Base-by-base conservation (phyloP, 805 yeast species). In the Wickerhamiella galacta region DNA sequence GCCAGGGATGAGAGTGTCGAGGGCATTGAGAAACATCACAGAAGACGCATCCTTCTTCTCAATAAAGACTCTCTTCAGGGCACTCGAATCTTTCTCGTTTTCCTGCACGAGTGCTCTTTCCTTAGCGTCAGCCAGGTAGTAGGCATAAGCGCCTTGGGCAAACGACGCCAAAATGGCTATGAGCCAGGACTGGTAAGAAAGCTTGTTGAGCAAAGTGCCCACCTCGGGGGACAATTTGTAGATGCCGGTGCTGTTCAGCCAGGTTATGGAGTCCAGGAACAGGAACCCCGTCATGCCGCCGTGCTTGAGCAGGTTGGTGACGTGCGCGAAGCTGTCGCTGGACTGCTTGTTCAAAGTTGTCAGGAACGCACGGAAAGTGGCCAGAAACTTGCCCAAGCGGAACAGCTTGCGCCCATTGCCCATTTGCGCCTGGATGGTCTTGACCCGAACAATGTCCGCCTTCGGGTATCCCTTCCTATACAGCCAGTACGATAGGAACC, bases 331-430 rank as follows among this genome's bases (percentile, higher is more conserved):
- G 8, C 68, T 66, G 52, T 77, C 87, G 33, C 66, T 52, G 28
- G 82, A 65, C 60, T 78, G 75, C 55, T 80, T 73, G 49, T 72
- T 79, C 45, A 61, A 67, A 10, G 79, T 67, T 40, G 66, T 64
- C 2, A 77, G 63, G 4, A 85, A 79, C n/a, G 70, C 66, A 45
- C 72, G 72, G 34, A 79, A 49, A 51, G 76, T 82, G 30, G 45
- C 45, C 47, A 85, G 58, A 1, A 93, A 93, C 57, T 83, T 85
- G 41, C 82, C 68, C 48, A 76, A 72, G 48, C 95, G 70, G 61
- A 85, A 58, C 16, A 83, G 74, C 60, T 87, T 87, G 53, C 96
- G 72, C 40, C 80, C 64, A 38, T 75, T 53, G 2, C 80, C 66
- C 20, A 81, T 66, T 41, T 76, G 72, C 28, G 51, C 52, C 56